A percentile compares a stretch with the other conserved stretches of the same genome.
phyloP scores from a whole-genome alignment of 164 flowering plant species.

The Akebia trifoliata region DNA sequence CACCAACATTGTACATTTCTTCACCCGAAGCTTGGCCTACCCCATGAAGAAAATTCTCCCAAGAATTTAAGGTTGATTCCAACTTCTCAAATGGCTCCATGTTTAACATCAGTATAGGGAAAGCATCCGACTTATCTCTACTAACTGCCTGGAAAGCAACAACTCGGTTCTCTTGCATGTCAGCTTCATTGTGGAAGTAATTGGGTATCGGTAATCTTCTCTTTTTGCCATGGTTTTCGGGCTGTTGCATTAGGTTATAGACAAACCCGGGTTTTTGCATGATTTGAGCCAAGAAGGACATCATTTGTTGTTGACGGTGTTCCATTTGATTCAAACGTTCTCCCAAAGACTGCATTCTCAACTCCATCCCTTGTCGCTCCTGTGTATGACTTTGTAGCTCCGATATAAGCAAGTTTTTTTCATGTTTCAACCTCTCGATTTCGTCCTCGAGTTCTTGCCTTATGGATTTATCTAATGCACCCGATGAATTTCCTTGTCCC shows the following conservation, averaged over 20 bases:
- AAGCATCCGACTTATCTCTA: constrained; percentile 21
- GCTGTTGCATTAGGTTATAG: constrained; percentile 30
- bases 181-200: constrained; percentile 25
- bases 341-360: constrained; percentile 28
- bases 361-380: constrained; percentile 40
- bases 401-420: constrained; percentile 36
- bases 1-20: constrained; percentile 23
- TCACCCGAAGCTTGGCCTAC: constrained; percentile 32
- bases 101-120: constrained; percentile 20
- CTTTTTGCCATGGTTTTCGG: constrained; percentile 42
- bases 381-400: constrained; percentile 41
- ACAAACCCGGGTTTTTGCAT: constrained; percentile 40
- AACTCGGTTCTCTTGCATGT: constrained; percentile 15
- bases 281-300: constrained; percentile 31
- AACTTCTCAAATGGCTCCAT: constrained; percentile 40
- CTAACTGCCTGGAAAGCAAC: constrained; percentile 15
- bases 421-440: constrained; percentile 52
- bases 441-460: constrained; percentile 50
- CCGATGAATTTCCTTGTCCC: constrained; percentile 23
- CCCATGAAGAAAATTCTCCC: constrained; percentile 44
- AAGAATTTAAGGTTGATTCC: constrained; percentile 45
- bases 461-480: constrained; percentile 39
- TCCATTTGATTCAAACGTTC: constrained; percentile 42
- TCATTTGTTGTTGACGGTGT: constrained; percentile 40
- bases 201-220: constrained; percentile 41